phyloP scores from a whole-genome alignment of 148 eudicot genomes.

The Gaultheria prostrata region DNA sequence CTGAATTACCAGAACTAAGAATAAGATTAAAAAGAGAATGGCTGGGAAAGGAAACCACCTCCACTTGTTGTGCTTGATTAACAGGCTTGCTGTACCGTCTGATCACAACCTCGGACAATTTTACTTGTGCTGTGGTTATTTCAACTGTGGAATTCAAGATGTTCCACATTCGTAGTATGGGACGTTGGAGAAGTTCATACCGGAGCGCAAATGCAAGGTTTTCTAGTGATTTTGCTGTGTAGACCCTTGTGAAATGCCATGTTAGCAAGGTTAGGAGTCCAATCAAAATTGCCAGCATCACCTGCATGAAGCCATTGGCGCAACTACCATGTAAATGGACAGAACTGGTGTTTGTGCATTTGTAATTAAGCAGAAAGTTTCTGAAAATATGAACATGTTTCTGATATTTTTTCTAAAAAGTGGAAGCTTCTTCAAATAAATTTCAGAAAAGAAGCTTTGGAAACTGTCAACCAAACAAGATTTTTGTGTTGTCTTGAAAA shows the following conservation, averaged over 20 bases:
- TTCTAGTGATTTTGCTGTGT: constrained; percentile 76
- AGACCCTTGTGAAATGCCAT: constrained; percentile 91
- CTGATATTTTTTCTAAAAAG: background rate
- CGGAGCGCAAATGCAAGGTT: constrained; percentile 84
- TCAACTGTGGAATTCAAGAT: constrained; percentile 82
- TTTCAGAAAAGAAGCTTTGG: too few relatives aligned
- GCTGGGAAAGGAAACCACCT: constrained; percentile 42
- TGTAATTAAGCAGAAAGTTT: too few relatives aligned
- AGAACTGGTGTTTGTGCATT: background rate
- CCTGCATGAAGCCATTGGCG: constrained; percentile 43
- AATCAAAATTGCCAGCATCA: constrained; percentile 87
- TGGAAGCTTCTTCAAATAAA: too few relatives aligned
- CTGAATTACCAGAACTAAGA: background rate
- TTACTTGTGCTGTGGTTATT: constrained; percentile 87
- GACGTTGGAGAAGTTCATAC: constrained; percentile 84
- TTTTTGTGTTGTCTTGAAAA: background rate
- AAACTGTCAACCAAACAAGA: background rate
- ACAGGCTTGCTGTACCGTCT: constrained; percentile 55
- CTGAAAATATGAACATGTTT: background rate
- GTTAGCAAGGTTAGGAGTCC: constrained; percentile 86
- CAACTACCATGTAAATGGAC: background rate
- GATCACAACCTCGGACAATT: constrained; percentile 71
- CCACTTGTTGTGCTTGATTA: constrained; percentile 79
- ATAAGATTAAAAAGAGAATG: background rate
- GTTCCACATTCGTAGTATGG: constrained; percentile 90